Base-by-base conservation (phyloP, 2,329 filamentous ascomycete species). In the Botryotinia globosa region DNA sequence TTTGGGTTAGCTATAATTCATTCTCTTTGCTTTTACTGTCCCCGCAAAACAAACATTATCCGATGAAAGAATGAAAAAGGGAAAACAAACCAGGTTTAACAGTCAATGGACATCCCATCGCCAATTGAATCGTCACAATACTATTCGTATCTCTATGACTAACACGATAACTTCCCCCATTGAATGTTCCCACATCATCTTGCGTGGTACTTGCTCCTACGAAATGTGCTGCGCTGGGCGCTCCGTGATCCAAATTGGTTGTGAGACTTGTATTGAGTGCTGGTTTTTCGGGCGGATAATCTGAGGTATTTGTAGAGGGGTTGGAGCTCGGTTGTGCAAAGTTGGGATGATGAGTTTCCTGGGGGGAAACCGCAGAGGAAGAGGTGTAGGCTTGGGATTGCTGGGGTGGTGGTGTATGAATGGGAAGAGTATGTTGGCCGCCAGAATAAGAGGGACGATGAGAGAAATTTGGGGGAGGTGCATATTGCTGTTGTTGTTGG, bases 141-240 rank as follows among this genome's bases (percentile, higher is more conserved):
- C 92, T 94, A 81, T 98, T 99, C 73, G 89, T 91, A 81, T 98
- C 94, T 34, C 96, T 88, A 80, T 99, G 96, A 79, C 93, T 96
- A 80, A 98, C 94, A 61, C 96, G 88, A 81, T 95, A 99, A 80
- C 92, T 95, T 20, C 96, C 96, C 25, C 96, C 96, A 80, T 98
- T 98, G 85, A 98, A 99, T 0, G 92, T 96, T n/a, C 96, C 96
- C 2, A 97, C 89, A 77, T 97, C 94, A 81, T 98, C 96, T 44
- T 89, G 85, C 0, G 87, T 87, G 0, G 91, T 84, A 45, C 83
- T 82, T 0, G 87, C 89, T 44, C 92, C 92, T 9, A 85, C 81
- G 75, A 95, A 94, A 73, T 91, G 87, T 12, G 58, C 74, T n/a
- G 78, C 79, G 25, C 77, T 69, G 22, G 79, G 79, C 0, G 84